phyloP scores from a whole-genome alignment of 2,329 filamentous ascomycete genomes.

The Ophiostoma sp. region DNA sequence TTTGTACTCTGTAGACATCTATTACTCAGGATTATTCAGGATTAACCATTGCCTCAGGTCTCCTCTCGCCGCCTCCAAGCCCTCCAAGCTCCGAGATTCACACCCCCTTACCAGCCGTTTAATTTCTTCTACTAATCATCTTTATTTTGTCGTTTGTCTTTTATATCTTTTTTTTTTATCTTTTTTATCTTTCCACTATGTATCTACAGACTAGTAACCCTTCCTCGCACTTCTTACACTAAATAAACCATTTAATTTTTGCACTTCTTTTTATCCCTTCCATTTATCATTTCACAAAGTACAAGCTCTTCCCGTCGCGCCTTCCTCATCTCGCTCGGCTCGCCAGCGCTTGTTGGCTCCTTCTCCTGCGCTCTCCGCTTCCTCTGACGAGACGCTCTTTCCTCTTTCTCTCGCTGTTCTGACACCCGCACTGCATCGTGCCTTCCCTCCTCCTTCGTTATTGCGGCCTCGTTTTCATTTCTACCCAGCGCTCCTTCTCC shows the following conservation, averaged over 20 bases:
- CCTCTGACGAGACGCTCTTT: slow-evolving; percentile 1
- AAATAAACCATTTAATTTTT: neutral
- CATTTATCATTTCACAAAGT: neutral
- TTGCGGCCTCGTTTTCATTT: neutral
- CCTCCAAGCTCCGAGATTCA: slow-evolving; percentile 8
- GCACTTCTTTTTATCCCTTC: neutral
- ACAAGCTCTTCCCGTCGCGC: slow-evolving; percentile 7
- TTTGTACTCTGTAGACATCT: too few species aligned
- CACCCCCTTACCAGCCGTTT: slow-evolving; percentile 13
- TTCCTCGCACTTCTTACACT: neutral
- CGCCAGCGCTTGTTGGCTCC: slow-evolving; percentile 25
- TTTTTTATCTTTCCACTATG: slow-evolving; percentile 13
- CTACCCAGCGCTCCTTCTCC: neutral
- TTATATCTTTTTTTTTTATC: neutral
- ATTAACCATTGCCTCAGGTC: neutral
- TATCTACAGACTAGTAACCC: neutral
- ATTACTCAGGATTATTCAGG: too few species aligned
- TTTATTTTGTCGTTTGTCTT: slow-evolving; percentile 14
- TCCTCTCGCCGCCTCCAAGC: slow-evolving; percentile 3
- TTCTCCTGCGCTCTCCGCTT: slow-evolving; percentile 18
- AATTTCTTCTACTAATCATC: neutral
- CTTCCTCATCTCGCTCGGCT: slow-evolving; percentile 4
- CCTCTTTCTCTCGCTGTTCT: slow-evolving; percentile 8
- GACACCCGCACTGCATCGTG: slow-evolving; percentile 11
- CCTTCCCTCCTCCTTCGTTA: neutral